Evolutionary conservation across 176 grass and related monocot genomes (phyloP).

Genomic region (Thinopyrum elongatum): DNA sequence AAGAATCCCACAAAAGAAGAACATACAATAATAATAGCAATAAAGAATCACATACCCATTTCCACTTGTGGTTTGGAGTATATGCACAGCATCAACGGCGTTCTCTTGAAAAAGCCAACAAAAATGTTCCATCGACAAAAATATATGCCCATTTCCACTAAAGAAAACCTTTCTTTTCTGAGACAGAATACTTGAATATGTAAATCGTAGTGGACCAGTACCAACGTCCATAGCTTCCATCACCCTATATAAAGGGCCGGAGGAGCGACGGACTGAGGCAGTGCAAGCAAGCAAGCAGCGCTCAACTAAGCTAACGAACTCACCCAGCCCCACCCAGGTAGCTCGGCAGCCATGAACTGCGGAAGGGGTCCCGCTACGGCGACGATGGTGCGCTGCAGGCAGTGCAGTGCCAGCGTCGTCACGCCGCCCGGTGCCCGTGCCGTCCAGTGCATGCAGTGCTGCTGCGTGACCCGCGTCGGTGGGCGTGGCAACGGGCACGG

Average conservation of each 20-base stretch:
- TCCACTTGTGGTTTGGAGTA: background rate
- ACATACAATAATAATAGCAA: too few species aligned
- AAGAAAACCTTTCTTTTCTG: background rate
- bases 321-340: too few species aligned
- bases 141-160: conserved; percentile 31
- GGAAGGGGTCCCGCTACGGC: background rate
- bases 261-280: background rate
- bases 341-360: conserved; percentile 17
- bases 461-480: conserved; percentile 32
- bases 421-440: conserved; percentile 30
- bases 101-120: background rate
- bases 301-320: background rate
- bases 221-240: background rate
- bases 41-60: background rate
- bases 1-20: too few species aligned
- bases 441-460: conserved; percentile 54
- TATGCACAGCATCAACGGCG: background rate
- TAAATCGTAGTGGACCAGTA: background rate
- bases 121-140: background rate
- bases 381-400: conserved; percentile 20
- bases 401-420: conserved; percentile 15
- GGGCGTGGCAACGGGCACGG: background rate
- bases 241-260: background rate
- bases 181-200: background rate
- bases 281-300: too few species aligned